Evolutionary conservation across 108 stramenopile species (phyloP), one percentile per base, ranked within the genome.

Genomic region (Cyclotella choctawhatcheeana): DNA sequence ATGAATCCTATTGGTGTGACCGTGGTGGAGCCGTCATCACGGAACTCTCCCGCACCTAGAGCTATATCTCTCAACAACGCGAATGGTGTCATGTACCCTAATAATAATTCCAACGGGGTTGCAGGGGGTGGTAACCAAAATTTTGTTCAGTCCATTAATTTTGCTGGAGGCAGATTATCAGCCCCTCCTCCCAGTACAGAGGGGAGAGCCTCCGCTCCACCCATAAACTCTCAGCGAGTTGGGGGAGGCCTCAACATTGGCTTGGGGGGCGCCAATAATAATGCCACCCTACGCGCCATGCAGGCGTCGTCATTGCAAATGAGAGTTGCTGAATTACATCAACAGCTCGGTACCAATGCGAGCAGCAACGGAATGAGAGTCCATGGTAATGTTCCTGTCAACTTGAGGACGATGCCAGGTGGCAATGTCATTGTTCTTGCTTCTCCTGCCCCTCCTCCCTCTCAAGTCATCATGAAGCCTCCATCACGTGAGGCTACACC

Each of bases 11-110:
- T 72, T 35, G 86, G 86, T 45, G 69, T 88, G 0, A 89, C 85
- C 8, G 87, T 92, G 14, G 83, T 85, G 20, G 91, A 92, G 68
- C 91, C 91, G 6, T 59, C 64, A 20, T 72, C 74, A 5, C 59
- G 67, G 16, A 52, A 69, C 52, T 80, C 83, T 24, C 76, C 83
- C 20, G 74, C 79, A 27, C 74, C 64, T 30, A 37, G 66, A 44
- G 37, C 47, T 1, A 5, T 52, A n/a, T n/a, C n/a, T 43, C 51
- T 47, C 7, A 45, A 35, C 3, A 43, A 69, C 5, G 70, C 58
- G 30, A 40, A 32, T 17, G 62, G 45, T 16, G 52, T 25, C 17
- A 20, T 44, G 52, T 34, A 54, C 43, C 25, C 58, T 24, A 27
- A 47, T 40, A 30, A 12, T 47, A 26, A 30, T 13, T 22, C 24